Conservation (phyloP, 805 yeast species). For the Starmerella vaccinii region DNA sequence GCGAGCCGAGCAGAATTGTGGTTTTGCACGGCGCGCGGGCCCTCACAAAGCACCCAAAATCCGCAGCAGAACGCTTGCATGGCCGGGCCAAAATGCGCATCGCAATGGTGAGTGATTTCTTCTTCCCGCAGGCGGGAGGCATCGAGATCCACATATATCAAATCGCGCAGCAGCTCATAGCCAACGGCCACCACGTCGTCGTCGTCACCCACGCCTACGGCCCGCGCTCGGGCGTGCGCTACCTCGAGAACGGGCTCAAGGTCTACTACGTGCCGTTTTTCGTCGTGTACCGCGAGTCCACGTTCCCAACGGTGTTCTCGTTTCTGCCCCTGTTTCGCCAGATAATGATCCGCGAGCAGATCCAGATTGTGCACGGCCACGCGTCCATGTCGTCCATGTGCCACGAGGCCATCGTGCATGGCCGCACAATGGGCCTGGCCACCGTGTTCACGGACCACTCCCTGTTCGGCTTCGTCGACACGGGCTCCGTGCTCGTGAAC, state of each 20-base stretch:
- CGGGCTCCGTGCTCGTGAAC: conserved; percentile 74
- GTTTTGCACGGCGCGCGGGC: no score
- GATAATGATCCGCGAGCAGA: conserved; percentile 72
- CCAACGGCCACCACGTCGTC: conserved; percentile 73
- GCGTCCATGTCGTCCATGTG: conserved; percentile 80
- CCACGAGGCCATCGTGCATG: conserved; percentile 87
- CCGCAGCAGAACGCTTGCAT: background rate
- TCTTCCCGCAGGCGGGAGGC: conserved; percentile 98
- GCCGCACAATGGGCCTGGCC: conserved; percentile 78
- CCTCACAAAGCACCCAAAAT: background rate
- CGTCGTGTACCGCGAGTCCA: conserved; percentile 70
- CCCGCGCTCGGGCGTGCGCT: conserved; percentile 69
- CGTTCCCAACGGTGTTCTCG: conserved; percentile 82
- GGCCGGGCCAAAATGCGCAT: conserved; percentile 16
- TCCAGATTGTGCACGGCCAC: conserved; percentile 90
- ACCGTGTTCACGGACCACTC: conserved; percentile 96
- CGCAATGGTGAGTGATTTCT: conserved; percentile 86
- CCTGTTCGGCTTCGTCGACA: conserved; percentile 82
- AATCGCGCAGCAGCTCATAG: conserved; percentile 64
- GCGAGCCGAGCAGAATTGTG: no score
- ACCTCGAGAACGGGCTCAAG: conserved; percentile 78
- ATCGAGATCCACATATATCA: conserved; percentile 93
- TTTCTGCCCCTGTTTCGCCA: conserved; percentile 78
- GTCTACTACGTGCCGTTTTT: conserved; percentile 82
- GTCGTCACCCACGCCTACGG: conserved; percentile 85